Base-by-base conservation (phyloP, 2,329 filamentous ascomycete species). In the Aspergillus nomiae region DNA sequence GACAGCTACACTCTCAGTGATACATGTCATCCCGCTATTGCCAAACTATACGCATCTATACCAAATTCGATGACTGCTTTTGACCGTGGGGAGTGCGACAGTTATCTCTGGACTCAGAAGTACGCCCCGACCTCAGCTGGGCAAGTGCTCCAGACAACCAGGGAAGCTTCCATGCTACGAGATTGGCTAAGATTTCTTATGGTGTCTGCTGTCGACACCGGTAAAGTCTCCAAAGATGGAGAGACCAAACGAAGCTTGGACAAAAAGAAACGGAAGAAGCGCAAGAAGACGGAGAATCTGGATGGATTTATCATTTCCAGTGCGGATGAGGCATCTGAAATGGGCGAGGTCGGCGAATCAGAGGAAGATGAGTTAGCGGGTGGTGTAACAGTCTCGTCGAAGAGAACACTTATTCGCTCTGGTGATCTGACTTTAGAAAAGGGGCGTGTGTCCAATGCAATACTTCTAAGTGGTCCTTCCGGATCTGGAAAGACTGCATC, bases 401-500 rank as follows among this genome's bases (percentile, higher is more conserved):
- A 74, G 56, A 73, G 71, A 64, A 81, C 81, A 2, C 72, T 82
- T 14, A 73, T 83, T n/a, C 75, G 79, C 61, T 71, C 75, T 14
- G 78, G 76, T n/a, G 75, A 77, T 41, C 67, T 76, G 26, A 71
- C 66, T 16, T 70, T 66, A 70, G 54, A 86, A 80, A 74, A 87
- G 83, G 70, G 86, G 86, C 12, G 83, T 83, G 61, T 80, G 76
- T 65, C 80, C 77, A 97, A 97, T 77, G 87, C 90, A 0, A 86
- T 97, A n/a, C 81, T 99, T 9, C 83, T 99, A 36, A 97, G 92
- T 71, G 95, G 95, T 0, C 92, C 94, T 3, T 85, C 91, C 68
- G 95, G 95, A 0, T 94, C 90, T 74, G 96, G 95, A 3, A 99
- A 99, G 80, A 96, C 94, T 14, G 94, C 96, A 7, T 89, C 93